A percentile compares a stretch with the other conserved stretches of the same genome.
Evolutionary conservation across 768 basidiomycete species (phyloP).

Genomic region (Agaricus sinodeliciosus): DNA sequence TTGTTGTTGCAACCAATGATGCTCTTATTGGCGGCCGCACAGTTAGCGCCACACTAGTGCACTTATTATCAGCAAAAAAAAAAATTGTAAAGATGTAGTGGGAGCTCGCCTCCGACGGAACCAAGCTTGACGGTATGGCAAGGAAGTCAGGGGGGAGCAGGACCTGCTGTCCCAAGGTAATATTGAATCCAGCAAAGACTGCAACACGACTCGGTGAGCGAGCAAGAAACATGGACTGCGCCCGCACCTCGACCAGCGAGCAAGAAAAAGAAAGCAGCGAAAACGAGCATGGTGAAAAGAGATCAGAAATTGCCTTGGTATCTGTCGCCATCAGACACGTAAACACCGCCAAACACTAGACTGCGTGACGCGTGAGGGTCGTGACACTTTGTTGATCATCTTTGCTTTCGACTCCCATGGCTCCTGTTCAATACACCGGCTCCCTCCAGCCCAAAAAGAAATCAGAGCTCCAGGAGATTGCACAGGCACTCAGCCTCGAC

Average conservation of each 20-base stretch:
- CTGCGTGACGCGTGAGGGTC: slow-evolving; percentile 22
- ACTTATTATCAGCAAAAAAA: neutral
- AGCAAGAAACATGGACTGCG: neutral
- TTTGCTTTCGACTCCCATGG: slow-evolving; percentile 32
- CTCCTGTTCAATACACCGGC: slow-evolving; percentile 40
- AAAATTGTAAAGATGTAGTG: slow-evolving; percentile 14
- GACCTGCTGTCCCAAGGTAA: slow-evolving; percentile 33
- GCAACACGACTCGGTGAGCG: neutral
- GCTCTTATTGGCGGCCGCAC: slow-evolving; percentile 18
- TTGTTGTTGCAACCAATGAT: slow-evolving; percentile 39
- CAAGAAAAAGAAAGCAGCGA: slow-evolving; percentile 29
- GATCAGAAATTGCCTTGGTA: neutral
- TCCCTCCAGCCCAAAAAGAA: slow-evolving; percentile 63
- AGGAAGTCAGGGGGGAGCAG: slow-evolving; percentile 41
- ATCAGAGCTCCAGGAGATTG: slow-evolving; percentile 57
- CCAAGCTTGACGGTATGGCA: slow-evolving; percentile 25
- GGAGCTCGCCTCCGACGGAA: slow-evolving; percentile 24
- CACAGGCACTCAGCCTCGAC: slow-evolving; percentile 42
- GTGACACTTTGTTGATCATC: slow-evolving; percentile 11
- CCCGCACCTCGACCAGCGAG: slow-evolving; percentile 56
- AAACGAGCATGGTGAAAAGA: slow-evolving; percentile 12
- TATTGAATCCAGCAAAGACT: slow-evolving; percentile 39
- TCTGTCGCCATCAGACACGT: slow-evolving; percentile 21
- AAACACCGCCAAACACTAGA: slow-evolving; percentile 17
- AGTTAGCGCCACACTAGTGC: slow-evolving; percentile 28